These are phyloP conservation scores for Acanthamoeba sp. DNA, from an alignment of 208 protist species.

Conservation along the genomic window DNA sequence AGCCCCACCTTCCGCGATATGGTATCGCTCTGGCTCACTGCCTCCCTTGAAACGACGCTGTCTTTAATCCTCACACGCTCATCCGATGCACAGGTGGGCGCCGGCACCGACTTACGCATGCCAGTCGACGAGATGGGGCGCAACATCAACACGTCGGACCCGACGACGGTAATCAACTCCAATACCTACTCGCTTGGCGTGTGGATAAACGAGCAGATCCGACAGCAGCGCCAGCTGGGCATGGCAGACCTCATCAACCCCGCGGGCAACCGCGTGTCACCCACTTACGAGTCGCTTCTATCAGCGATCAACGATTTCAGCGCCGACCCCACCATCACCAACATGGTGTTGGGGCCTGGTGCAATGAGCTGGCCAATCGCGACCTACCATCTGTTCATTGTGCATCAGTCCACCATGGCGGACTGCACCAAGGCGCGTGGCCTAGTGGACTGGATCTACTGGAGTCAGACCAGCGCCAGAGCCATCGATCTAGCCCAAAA, in stretches of 20 bases:
- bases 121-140: neutral
- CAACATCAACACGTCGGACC: constrained; percentile 23
- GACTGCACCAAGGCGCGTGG: neutral
- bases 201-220: neutral
- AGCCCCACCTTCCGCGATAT: too few relatives aligned
- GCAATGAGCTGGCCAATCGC: neutral
- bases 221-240: neutral
- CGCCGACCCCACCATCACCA: neutral
- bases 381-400: neutral
- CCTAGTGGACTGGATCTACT: constrained; percentile 20
- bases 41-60: too few relatives aligned
- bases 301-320: constrained; percentile 24
- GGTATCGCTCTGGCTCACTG: too few relatives aligned
- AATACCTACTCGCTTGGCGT: neutral
- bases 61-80: too few relatives aligned
- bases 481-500: neutral
- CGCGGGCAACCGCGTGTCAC: too few relatives aligned
- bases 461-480: neutral
- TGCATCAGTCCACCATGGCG: neutral
- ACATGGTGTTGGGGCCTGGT: neutral
- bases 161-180: neutral
- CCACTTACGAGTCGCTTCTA: neutral
- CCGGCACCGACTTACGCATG: neutral
- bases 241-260: neutral
- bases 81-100: neutral